phyloP scores from a whole-genome alignment of 1,139 yeast species.

The Arxiozyma heterogenica region DNA sequence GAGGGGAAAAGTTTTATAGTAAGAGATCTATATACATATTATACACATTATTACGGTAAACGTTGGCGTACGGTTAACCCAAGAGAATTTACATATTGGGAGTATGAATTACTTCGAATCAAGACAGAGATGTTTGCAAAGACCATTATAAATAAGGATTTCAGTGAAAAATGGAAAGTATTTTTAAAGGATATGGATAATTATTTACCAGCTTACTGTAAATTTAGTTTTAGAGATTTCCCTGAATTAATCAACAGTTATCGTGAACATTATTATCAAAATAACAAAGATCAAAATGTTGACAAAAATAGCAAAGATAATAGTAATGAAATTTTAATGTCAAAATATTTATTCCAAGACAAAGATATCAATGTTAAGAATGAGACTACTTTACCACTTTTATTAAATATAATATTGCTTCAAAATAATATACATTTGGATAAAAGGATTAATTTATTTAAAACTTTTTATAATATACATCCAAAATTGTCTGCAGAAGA shows the following conservation, averaged over 20 bases:
- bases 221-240: constrained; percentile 23
- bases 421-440: constrained; percentile 10
- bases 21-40: constrained; percentile 19
- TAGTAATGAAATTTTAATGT: constrained; percentile 6
- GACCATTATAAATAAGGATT: constrained; percentile 8
- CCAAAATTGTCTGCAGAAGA: constrained; percentile 12
- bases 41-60: not conserved
- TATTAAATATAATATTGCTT: constrained; percentile 21
- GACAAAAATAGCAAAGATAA: constrained; percentile 1
- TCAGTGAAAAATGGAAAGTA: constrained; percentile 28
- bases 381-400: constrained; percentile 15
- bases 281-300: constrained; percentile 3
- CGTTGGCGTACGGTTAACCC: not conserved
- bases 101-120: constrained; percentile 19
- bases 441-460: constrained; percentile 10
- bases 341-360: constrained; percentile 13
- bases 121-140: constrained; percentile 27
- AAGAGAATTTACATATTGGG: constrained; percentile 3
- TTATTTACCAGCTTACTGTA: constrained; percentile 7
- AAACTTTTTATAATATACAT: constrained; percentile 9
- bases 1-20: constrained; percentile 19
- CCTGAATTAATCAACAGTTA: constrained; percentile 17
- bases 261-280: constrained; percentile 5
- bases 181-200: constrained; percentile 26
- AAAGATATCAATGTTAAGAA: constrained; percentile 16